Base-by-base conservation (phyloP, 2,329 filamentous ascomycete species). In the Aaosphaeria pasadenensis region DNA sequence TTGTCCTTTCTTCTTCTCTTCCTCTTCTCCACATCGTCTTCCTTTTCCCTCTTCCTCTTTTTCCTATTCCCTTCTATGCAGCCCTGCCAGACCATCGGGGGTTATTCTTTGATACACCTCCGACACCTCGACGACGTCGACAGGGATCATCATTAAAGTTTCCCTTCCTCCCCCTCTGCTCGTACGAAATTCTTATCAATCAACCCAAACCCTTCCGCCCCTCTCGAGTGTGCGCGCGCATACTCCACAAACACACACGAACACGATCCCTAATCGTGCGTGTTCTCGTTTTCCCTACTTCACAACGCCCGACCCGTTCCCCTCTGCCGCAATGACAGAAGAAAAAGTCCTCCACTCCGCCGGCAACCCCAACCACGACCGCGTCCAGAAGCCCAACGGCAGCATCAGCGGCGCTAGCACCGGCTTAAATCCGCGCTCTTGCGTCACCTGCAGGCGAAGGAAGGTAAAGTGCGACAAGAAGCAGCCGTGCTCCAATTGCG, bases 401-500 rank as follows among this genome's bases (percentile, higher is more conserved):
- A 59, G 49, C 48, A 30, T 45, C 42, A 55, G 46, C 53, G 57
- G 55, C 39, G 46, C 53, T 41, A 58, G 45, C 38, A 51, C 54
- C 5, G 48, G 52, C 28, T 54, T 56, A 11, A 64, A 67, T 44
- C 63, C 63, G 38, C 56, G 67, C 36, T 70, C 67, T 39, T 70
- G 67, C 56, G 60, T 67, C 38, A 70, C 66, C 32, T 70, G 67
- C 48, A 59, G 67, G 7, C 55, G 57, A 45, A 74, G 84, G 52
- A 87, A 88, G 68, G 87, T 91, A 46, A 86, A 86, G 60, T 91
- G 87, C 76, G 86, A 91, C 73, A 90, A 90, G 73, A 78, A 82
- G 59, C 83, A 88, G 75, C 85, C 87, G 11, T 91, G 87, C 68
- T 83, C 83, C 58, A 90, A 91, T 66, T 91, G 87, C 66, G 80